These are phyloP conservation scores for Acanthamoeba divionensis DNA, from an alignment of 208 protist species.

Conservation along the genomic window DNA sequence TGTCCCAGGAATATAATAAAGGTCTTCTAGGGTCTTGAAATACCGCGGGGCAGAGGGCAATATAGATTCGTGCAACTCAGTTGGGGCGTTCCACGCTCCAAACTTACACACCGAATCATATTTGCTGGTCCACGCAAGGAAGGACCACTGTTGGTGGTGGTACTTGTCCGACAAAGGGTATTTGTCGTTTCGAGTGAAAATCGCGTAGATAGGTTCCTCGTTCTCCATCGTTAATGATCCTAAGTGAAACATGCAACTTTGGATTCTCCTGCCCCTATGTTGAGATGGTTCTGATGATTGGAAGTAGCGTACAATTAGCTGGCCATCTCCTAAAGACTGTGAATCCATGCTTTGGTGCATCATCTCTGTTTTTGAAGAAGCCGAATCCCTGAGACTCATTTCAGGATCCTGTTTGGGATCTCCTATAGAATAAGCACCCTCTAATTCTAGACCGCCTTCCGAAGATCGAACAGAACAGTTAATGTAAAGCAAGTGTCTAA, in stretches of 20 bases:
- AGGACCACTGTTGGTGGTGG: not conserved
- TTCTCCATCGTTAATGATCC: slow-evolving; percentile 18
- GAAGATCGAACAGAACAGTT: too few relatives aligned
- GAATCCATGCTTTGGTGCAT: too few relatives aligned
- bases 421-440: too few relatives aligned
- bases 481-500: too few relatives aligned
- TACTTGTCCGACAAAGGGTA: not conserved
- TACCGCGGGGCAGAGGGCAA: slow-evolving; percentile 6
- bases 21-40: not conserved
- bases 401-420: too few relatives aligned
- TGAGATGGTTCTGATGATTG: too few relatives aligned
- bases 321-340: too few relatives aligned
- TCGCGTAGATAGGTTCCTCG: slow-evolving; percentile 34
- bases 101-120: too few relatives aligned
- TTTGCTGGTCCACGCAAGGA: not conserved
- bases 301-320: slow-evolving; percentile 13
- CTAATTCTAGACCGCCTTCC: too few relatives aligned
- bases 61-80: not conserved
- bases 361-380: too few relatives aligned
- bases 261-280: not conserved
- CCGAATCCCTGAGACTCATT: too few relatives aligned
- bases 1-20: not conserved
- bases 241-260: slow-evolving; percentile 4
- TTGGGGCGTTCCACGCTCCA: too few relatives aligned
- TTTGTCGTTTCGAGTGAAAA: not conserved